Base-by-base conservation (phyloP, 2,329 filamentous ascomycete genomes). In the Chalaropsis ovoidea region DNA sequence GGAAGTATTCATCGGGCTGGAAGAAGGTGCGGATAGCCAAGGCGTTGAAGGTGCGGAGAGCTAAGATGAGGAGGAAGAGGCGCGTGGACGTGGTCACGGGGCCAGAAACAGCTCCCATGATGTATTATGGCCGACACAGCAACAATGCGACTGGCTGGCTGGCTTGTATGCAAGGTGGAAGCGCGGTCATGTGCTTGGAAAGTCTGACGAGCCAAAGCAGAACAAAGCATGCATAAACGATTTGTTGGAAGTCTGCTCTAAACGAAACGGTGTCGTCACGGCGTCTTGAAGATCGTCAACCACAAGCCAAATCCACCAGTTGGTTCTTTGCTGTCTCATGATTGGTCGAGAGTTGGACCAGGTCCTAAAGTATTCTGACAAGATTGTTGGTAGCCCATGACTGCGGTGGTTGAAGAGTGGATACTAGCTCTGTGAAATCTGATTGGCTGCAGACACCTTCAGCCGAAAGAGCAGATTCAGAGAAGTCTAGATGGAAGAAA, bases 1-100 rank as follows among this genome's bases (percentile, higher is more conserved):
- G 94, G 72, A 94, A 99, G 78, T 90, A 97, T 76, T 99, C 94
- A 78, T 99, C 94, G 35, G 94, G 94, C 75, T 99, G 94, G 77
- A 99, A 99, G 75, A 96, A 99, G 22, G 94, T 97, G 69, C 83
- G 80, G 66, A 95, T 79, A 68, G 81, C 84, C 70, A 94, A 80
- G 41, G 90, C 86, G 77, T 96, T 96, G 73, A 89, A 74, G 69
- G 93, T 81, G 65, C 94, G 89, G 69, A 95, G 82, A 49, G 83
- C 79, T 70, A 96, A 71, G 64, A 84, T 75, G 67, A 72, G 68
- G 61, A 75, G 68, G 64, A 76, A 74, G 49, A 71, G 67, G 35
- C 41, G 39, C 63, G 41, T 60, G 8, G 62, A 56, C 15, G 45
- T 63, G 42, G n/a, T 56, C 15, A 31, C 24, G 15, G 13, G 52